Percentiles rank a stretch among this genome's conserved stretches.
phyloP scores from a whole-genome alignment of 148 eudicot species.

The Bassia scoparia region DNA sequence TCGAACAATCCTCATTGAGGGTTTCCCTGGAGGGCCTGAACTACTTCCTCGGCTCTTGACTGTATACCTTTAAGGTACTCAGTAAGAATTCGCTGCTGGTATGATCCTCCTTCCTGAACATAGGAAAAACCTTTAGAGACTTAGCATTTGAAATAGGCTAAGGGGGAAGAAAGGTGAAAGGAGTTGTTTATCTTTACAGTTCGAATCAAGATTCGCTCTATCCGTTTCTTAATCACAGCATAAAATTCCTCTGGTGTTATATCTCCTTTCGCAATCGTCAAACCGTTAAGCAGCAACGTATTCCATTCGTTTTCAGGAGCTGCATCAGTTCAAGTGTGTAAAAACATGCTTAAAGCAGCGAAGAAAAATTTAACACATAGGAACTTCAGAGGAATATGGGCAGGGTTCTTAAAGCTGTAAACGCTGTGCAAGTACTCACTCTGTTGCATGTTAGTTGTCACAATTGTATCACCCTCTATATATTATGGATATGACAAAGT shows the following conservation, averaged over 20 bases:
- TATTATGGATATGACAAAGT: too few relatives aligned
- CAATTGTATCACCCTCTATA: too few relatives aligned
- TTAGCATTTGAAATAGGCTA: neutral
- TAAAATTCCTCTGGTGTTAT: constrained; percentile 63
- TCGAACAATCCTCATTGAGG: constrained; percentile 23
- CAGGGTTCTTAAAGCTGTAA: neutral
- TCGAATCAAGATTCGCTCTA: constrained; percentile 79
- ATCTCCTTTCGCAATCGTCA: constrained; percentile 81
- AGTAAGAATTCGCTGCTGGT: constrained; percentile 75
- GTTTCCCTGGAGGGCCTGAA: constrained; percentile 55
- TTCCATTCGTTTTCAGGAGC: constrained; percentile 91
- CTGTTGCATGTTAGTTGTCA: neutral
- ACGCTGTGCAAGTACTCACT: neutral
- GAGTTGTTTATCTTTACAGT: constrained; percentile 48
- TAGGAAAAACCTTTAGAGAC: neutral
- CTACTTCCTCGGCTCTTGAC: constrained; percentile 66
- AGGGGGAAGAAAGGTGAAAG: constrained; percentile 8
- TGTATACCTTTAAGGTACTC: constrained; percentile 91
- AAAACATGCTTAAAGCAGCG: neutral
- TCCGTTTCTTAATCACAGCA: constrained; percentile 77
- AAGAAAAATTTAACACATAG: neutral
- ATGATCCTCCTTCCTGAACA: constrained; percentile 90
- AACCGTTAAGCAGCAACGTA: constrained; percentile 56
- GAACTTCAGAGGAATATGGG: neutral
- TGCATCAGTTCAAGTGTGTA: constrained; percentile 30